Conservation (phyloP, 2,329 filamentous ascomycete species). For the Aspergillus candidus region DNA sequence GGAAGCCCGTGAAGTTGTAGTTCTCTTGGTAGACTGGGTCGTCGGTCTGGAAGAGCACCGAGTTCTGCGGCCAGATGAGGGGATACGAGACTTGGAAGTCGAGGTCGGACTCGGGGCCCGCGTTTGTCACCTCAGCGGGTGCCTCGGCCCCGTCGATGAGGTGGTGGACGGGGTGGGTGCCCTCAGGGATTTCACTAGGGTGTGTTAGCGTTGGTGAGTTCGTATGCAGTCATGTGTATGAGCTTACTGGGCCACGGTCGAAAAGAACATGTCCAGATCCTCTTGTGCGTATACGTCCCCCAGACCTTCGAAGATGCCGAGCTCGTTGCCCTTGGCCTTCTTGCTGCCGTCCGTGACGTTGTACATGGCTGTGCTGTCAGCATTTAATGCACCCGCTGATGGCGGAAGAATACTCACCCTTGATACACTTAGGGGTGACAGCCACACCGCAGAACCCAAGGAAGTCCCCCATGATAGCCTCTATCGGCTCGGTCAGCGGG, state of each 20-base stretch:
- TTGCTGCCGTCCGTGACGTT: conserved; percentile 36
- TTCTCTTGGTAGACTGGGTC: conserved; percentile 36
- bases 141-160: conserved; percentile 37
- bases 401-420: conserved; percentile 14
- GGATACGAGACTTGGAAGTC: conserved; percentile 45
- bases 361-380: conserved; percentile 33
- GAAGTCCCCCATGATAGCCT: conserved; percentile 13
- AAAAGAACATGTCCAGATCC: conserved; percentile 41
- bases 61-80: conserved; percentile 46
- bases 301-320: conserved; percentile 42
- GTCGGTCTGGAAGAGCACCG: conserved; percentile 44
- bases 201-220: conserved; percentile 11
- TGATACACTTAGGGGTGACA: conserved; percentile 40
- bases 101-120: conserved; percentile 38
- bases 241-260: conserved; percentile 25
- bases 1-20: conserved; percentile 34
- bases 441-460: conserved; percentile 23
- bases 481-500: conserved; percentile 19
- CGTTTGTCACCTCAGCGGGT: conserved; percentile 22
- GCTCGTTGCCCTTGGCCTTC: conserved; percentile 39
- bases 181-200: conserved; percentile 29
- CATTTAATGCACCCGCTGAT: background rate
- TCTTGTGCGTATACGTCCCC: conserved; percentile 43
- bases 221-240: background rate
- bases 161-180: conserved; percentile 36